Evolutionary conservation across 108 stramenopile genomes (phyloP).

Genomic region (Nitzschia sp.): DNA sequence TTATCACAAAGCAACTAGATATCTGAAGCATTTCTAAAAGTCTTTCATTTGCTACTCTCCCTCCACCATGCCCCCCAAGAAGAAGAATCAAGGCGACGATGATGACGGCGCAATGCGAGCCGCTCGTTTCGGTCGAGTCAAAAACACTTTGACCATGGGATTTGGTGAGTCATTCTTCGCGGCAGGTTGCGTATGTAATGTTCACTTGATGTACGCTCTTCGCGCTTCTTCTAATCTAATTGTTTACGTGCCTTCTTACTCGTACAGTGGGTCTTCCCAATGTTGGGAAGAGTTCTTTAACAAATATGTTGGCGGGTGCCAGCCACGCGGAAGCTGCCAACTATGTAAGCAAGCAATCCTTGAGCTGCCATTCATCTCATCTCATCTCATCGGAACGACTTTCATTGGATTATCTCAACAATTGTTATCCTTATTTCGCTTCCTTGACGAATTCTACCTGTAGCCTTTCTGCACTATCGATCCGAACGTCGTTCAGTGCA

Average conservation of each 20-base stretch:
- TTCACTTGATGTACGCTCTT: neutral
- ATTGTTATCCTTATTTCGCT: neutral
- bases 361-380: neutral
- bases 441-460: conserved; percentile 30
- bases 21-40: too few species aligned
- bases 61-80: conserved; percentile 80
- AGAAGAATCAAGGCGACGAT: conserved; percentile 76
- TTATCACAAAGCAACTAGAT: too few species aligned
- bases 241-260: conserved; percentile 9
- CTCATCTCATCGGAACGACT: neutral
- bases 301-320: conserved; percentile 88
- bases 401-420: neutral
- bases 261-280: conserved; percentile 88
- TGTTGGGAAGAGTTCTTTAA: conserved; percentile 94
- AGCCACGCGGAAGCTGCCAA: conserved; percentile 88
- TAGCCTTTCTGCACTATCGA: conserved; percentile 98
- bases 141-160: conserved; percentile 89
- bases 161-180: conserved; percentile 51
- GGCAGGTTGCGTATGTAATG: too few species aligned
- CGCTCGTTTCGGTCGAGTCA: conserved; percentile 89
- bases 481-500: conserved; percentile 94
- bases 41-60: too few species aligned
- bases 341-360: conserved; percentile 36
- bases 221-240: neutral
- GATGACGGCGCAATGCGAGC: conserved; percentile 75